Evolutionary conservation across 805 yeast species (phyloP).

Genomic region (Tanozyma kutaoensis): DNA sequence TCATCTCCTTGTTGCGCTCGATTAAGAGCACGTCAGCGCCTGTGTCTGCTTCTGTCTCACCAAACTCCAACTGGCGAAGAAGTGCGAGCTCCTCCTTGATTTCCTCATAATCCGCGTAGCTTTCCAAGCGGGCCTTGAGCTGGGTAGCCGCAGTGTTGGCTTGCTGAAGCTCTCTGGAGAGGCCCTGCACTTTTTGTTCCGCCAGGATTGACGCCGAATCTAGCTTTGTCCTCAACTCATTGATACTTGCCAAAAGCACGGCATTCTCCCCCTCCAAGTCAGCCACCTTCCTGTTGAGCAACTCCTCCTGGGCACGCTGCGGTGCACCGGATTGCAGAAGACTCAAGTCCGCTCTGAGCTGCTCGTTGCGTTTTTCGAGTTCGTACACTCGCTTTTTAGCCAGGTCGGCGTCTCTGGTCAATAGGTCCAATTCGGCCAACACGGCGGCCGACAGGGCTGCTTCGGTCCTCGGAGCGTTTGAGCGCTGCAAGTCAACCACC

Average conservation of each 20-base stretch:
- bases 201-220: conserved; percentile 10
- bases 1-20: conserved; percentile 60
- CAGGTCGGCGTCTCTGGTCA: conserved; percentile 64
- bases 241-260: conserved; percentile 42
- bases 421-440: conserved; percentile 44
- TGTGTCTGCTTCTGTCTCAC: conserved; percentile 18
- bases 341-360: too few species aligned
- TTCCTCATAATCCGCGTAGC: conserved; percentile 64
- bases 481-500: conserved; percentile 45
- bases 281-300: conserved; percentile 30
- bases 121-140: conserved; percentile 34
- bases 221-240: conserved; percentile 27
- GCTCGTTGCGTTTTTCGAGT: conserved; percentile 68
- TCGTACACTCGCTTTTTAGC: conserved; percentile 55
- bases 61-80: conserved; percentile 65
- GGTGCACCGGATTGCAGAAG: too few species aligned
- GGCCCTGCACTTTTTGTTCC: conserved; percentile 19
- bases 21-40: conserved; percentile 47
- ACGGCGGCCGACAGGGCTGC: conserved; percentile 17
- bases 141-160: conserved; percentile 35
- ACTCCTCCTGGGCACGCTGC: conserved; percentile 24
- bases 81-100: conserved; percentile 64
- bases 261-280: conserved; percentile 64
- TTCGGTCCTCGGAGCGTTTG: conserved; percentile 26
- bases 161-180: conserved; percentile 33